These are phyloP conservation scores for Choricystis sp. DNA, from an alignment of 139 green algal species.

Conservation along the genomic window DNA sequence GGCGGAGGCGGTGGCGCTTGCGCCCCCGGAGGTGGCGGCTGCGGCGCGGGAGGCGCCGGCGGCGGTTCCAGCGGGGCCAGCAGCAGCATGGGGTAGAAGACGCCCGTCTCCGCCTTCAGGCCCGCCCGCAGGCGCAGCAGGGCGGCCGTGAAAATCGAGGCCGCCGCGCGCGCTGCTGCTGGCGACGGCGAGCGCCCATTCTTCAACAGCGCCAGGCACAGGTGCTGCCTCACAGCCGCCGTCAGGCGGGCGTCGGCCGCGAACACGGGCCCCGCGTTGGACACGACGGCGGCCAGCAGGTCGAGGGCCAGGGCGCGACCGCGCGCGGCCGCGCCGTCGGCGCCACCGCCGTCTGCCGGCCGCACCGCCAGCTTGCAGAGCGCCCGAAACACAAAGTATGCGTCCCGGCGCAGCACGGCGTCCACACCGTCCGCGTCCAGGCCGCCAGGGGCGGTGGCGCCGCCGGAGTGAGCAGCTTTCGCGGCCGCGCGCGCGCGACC, in stretches of 20 bases:
- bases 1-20: background rate
- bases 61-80: constrained; percentile 64
- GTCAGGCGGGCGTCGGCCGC: constrained; percentile 60
- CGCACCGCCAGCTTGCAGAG: constrained; percentile 93
- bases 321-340: background rate
- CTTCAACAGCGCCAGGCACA: constrained; percentile 89
- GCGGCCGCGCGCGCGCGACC: background rate
- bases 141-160: constrained; percentile 85
- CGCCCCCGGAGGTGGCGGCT: background rate
- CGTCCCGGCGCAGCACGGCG: constrained; percentile 63
- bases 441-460: background rate
- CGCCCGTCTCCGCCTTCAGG: constrained; percentile 86
- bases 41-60: background rate
- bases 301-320: constrained; percentile 70
- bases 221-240: constrained; percentile 79
- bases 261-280: constrained; percentile 84
- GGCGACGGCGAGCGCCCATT: constrained; percentile 58
- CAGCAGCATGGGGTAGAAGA: constrained; percentile 97
- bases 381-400: constrained; percentile 90
- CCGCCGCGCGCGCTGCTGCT: constrained; percentile 36
- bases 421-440: constrained; percentile 2
- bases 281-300: constrained; percentile 88
- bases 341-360: constrained; percentile 27
- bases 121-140: constrained; percentile 56
- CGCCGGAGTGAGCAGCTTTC: background rate